These are phyloP conservation scores for Globisporangium barbulae DNA, from an alignment of 352 stramenopile species.

Conservation along the genomic window DNA sequence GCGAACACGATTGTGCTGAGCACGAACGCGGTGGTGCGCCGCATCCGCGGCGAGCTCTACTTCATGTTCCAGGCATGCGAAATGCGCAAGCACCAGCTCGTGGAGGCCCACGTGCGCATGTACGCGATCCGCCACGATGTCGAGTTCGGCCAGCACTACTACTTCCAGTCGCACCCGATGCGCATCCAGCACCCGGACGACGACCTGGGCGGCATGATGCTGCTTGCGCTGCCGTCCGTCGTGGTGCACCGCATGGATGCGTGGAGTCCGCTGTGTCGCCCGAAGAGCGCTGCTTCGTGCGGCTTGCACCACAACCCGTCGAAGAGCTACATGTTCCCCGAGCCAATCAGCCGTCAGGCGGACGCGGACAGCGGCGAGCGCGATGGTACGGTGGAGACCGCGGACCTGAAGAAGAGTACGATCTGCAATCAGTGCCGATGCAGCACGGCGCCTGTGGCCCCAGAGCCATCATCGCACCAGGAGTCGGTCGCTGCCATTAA, in stretches of 20 bases:
- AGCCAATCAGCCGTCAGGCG: slow-evolving; percentile 51
- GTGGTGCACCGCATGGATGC: slow-evolving; percentile 93
- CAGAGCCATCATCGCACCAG: slow-evolving; percentile 26
- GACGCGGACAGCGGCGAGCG: slow-evolving; percentile 66
- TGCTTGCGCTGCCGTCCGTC: slow-evolving; percentile 88
- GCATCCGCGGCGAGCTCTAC: slow-evolving; percentile 88
- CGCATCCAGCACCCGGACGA: slow-evolving; percentile 92
- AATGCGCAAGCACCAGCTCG: slow-evolving; percentile 93
- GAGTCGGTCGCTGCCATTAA: slow-evolving; percentile 53
- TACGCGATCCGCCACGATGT: slow-evolving; percentile 90
- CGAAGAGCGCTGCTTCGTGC: slow-evolving; percentile 42
- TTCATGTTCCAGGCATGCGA: slow-evolving; percentile 92
- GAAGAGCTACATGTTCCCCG: slow-evolving; percentile 63
- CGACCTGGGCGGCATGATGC: slow-evolving; percentile 86
- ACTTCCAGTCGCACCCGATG: slow-evolving; percentile 93
- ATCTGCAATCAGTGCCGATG: slow-evolving; percentile 51
- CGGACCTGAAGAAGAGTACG: slow-evolving; percentile 20
- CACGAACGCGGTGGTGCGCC: slow-evolving; percentile 88
- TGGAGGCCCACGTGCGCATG: slow-evolving; percentile 92
- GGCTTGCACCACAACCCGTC: slow-evolving; percentile 64
- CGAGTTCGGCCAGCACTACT: slow-evolving; percentile 66
- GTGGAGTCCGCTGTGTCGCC: slow-evolving; percentile 88
- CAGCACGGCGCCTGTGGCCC: slow-evolving; percentile 17
- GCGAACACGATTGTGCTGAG: slow-evolving; percentile 94
- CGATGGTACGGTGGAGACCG: slow-evolving; percentile 33